Evolutionary conservation across 225 moss, liverwort and hornwort species (phyloP).

Genomic region (Bryum argenteum): DNA sequence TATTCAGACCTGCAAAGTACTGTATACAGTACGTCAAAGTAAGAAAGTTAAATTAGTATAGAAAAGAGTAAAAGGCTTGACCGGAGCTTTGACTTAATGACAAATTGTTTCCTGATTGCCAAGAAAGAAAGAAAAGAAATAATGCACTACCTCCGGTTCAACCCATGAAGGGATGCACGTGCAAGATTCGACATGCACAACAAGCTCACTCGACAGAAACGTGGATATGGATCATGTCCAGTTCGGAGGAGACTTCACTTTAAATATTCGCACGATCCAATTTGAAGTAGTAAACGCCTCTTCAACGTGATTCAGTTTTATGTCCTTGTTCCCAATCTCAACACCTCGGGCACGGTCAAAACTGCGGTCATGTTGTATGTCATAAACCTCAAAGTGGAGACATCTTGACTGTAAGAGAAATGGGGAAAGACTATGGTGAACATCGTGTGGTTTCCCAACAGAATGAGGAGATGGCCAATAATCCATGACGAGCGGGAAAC

Average conservation of each 20-base stretch:
- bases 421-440: neutral
- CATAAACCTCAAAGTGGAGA: constrained; percentile 5
- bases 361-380: constrained; percentile 43
- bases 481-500: constrained; percentile 18
- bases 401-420: constrained; percentile 5
- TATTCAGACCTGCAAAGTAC: too few relatives aligned
- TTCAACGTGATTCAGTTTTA: constrained; percentile 81
- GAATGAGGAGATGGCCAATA: neutral
- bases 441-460: neutral
- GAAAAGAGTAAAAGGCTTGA: too few relatives aligned
- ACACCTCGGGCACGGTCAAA: constrained; percentile 90
- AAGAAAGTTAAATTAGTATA: too few relatives aligned
- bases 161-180: constrained; percentile 57
- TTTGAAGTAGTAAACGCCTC: constrained; percentile 95
- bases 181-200: constrained; percentile 45
- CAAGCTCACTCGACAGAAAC: constrained; percentile 20
- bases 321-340: constrained; percentile 93
- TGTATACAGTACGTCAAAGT: too few relatives aligned
- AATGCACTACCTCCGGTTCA: constrained; percentile 44
- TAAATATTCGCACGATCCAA: constrained; percentile 98
- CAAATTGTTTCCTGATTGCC: constrained; percentile 18
- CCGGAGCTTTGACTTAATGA: too few relatives aligned
- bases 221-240: constrained; percentile 58
- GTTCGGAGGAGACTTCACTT: constrained; percentile 95
- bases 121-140: constrained; percentile 12